These are phyloP conservation scores for Westerdykella sp. DNA, from an alignment of 2,329 filamentous ascomycete species.

Conservation along the genomic window DNA sequence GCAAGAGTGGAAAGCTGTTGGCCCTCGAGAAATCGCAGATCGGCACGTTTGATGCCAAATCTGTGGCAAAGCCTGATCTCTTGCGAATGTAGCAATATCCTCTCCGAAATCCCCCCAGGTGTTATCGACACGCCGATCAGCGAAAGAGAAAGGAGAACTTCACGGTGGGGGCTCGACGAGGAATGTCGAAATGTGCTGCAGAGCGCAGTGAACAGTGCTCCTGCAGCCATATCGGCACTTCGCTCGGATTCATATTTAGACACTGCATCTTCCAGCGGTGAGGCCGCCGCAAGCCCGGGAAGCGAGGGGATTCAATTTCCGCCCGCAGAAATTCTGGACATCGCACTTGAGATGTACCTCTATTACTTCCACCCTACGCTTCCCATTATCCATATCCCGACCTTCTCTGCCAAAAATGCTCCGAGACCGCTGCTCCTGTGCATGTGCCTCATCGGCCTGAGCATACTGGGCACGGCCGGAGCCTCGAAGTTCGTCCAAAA, in stretches of 20 bases:
- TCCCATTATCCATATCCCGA: constrained; percentile 50
- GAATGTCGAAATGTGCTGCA: constrained; percentile 39
- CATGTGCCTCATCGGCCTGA: constrained; percentile 51
- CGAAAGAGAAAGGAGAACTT: constrained; percentile 26
- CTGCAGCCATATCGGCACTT: constrained; percentile 13
- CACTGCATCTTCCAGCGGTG: constrained; percentile 27
- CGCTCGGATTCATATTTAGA: constrained; percentile 26
- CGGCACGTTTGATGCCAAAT: constrained; percentile 28
- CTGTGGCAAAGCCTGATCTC: constrained; percentile 31
- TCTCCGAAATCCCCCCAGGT: constrained; percentile 26
- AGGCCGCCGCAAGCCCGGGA: constrained; percentile 22
- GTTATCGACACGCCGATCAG: constrained; percentile 19
- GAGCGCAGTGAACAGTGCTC: constrained; percentile 20
- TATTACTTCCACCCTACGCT: constrained; percentile 49
- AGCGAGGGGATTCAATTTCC: constrained; percentile 36
- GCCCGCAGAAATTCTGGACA: constrained; percentile 49
- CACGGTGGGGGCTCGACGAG: constrained; percentile 34
- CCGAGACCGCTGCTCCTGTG: constrained; percentile 44
- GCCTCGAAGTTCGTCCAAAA: constrained; percentile 46
- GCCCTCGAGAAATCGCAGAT: constrained; percentile 29
- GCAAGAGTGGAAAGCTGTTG: constrained; percentile 36
- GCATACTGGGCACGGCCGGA: constrained; percentile 47
- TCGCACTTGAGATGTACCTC: constrained; percentile 50
- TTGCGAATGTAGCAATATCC: constrained; percentile 30
- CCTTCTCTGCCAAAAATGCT: constrained; percentile 47